Base-by-base conservation (phyloP, 2,329 filamentous ascomycete genomes). In the Fusarium verticillioides region DNA sequence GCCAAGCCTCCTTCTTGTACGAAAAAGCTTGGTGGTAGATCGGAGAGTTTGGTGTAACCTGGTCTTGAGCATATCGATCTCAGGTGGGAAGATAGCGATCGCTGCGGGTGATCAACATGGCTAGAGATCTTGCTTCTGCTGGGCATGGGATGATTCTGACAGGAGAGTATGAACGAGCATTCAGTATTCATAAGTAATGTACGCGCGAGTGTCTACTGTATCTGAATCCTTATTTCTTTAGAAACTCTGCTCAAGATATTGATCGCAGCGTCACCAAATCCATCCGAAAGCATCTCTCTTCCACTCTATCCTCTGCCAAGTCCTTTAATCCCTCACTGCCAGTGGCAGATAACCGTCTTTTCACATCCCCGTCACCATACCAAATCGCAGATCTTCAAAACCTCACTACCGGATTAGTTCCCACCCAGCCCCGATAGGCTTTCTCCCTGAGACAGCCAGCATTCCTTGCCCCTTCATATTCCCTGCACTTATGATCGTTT, bases 381-480 rank as follows among this genome's bases (percentile, higher is more conserved):
- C 21, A 21, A 3, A 16, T 7, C 21, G 12, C 7, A 9, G 30
- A 54, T 61, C 60, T 47, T 9, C 11, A 28, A 4, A 42, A 7
- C 10, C 6, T 13, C 6, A 60, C 30, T 47, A 28, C 59, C 50
- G 61, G 54, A 67, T 57, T 36, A 13, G 46, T 43, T 32, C 37
- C 15, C 30, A 19, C 4, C 4, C 13, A 44, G 0, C 12, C 13
- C 16, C 23, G 23, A 58, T 39, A 23, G 46, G 28, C 43, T 40
- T 56, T 56, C 42, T 39, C 46, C 40, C 39, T 46, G 19, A 50
- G 37, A 40, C 62, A 62, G 61, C 46, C 50, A 23, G 7, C 66
- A 70, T 70, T 70, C 68, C 68, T 26, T 26, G 26, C 19, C 12
- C 32, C 30, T 5, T 4, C 32, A 5, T 4, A 15, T 15, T 32